Base-by-base conservation (phyloP, 2,329 filamentous ascomycete species). In the Parastagonospora avenae region DNA sequence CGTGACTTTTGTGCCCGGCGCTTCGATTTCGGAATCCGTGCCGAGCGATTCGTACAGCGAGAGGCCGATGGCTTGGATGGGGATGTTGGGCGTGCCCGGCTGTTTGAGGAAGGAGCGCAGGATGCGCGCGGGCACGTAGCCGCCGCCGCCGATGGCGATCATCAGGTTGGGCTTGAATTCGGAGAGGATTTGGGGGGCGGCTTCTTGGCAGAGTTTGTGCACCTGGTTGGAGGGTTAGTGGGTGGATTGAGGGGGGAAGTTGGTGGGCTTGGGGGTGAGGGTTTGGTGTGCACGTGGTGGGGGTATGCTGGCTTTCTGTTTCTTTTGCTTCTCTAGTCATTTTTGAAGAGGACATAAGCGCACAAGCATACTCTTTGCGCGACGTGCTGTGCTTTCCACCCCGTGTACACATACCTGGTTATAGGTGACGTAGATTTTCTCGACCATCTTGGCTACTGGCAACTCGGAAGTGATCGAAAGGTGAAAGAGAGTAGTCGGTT, bases 61-160 rank as follows among this genome's bases (percentile, higher is more conserved):
- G 59, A 99, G 88, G 42, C 94, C 94, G 75, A 99, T 99, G 60
- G 94, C 94, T 83, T 99, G 94, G 77, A 99, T 99, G 63, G 94
- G 93, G 70, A 99, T 99, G 80, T 99, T 99, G 77, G 92, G 87
- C 56, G 82, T 84, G 64, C 89, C 91, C 53, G 90, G 83, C 73
- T 86, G 85, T 83, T 96, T 97, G 75, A 99, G 89, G 82, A 99
- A 99, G 15, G 94, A 97, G 32, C 94, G 91, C 59, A 99, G 85
- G 75, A 99, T 99, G 67, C 94, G 90, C 39, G 94, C 94, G 55
- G 94, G 94, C 35, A 99, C 92, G 77, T 97, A 99, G 68, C 94
- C 94, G 67, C 94, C 94, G 60, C 94, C 94, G 67, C 94, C 94
- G 74, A 97, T 97, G 73, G 94, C 94, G 76, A 99, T 96, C 84